phyloP scores from a whole-genome alignment of 371 early-diverging fungal genomes.

The Mortierella sp. region DNA sequence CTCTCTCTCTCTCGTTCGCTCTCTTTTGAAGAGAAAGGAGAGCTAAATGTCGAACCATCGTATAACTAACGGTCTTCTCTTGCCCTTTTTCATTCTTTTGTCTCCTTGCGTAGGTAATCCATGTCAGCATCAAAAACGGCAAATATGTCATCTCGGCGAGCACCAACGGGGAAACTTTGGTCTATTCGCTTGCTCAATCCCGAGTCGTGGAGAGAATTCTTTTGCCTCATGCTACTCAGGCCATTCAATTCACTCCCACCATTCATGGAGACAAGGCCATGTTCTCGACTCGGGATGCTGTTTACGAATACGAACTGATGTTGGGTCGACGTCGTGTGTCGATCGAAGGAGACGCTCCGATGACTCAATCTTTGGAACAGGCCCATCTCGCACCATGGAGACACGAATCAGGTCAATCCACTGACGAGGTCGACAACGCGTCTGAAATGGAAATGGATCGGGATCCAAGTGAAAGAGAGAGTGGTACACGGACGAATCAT shows the following conservation, averaged over 20 bases:
- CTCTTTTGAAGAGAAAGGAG: too few relatives aligned
- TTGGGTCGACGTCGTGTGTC: too few relatives aligned
- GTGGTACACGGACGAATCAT: too few relatives aligned
- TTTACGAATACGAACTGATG: conserved; percentile 48
- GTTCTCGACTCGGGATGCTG: conserved; percentile 50
- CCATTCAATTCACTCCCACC: conserved; percentile 46
- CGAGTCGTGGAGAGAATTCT: conserved; percentile 37
- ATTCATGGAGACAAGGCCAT: conserved; percentile 47
- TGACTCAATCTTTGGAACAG: too few relatives aligned
- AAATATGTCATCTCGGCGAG: conserved; percentile 43
- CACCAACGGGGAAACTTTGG: conserved; percentile 47
- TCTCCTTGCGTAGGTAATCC: conserved; percentile 26
- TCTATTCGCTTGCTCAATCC: conserved; percentile 25
- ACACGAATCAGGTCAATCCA: too few relatives aligned
- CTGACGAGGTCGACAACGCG: too few relatives aligned
- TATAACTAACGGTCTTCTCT: background rate
- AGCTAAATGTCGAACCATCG: background rate
- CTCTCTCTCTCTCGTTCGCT: too few relatives aligned
- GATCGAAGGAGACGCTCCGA: too few relatives aligned
- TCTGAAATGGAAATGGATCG: too few relatives aligned
- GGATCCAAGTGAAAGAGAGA: too few relatives aligned
- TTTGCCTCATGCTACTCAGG: conserved; percentile 44
- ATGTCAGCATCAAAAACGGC: conserved; percentile 30
- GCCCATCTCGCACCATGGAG: too few relatives aligned
- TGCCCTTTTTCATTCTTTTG: background rate